phyloP scores from a whole-genome alignment of 176 grass and related monocot genomes.

The Triticum aestivum region IWGSC_CS_RefSeq_v2.1 NC_057800.1:106801865-106802364 shows the following conservation, averaged over 20 bases:
- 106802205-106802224: too few relatives aligned
- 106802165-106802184: too few relatives aligned
- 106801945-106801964: slow-evolving; percentile 97
- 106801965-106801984: slow-evolving; percentile 93
- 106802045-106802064: slow-evolving; percentile 78
- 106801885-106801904: slow-evolving; percentile 29
- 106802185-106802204: background rate
- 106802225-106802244: slow-evolving; percentile 89
- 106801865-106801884: slow-evolving; percentile 58
- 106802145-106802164: too few relatives aligned
- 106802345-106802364: background rate
- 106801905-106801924: slow-evolving; percentile 34
- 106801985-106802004: slow-evolving; percentile 91
- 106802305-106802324: slow-evolving; percentile 53
- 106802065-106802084: slow-evolving; percentile 81
- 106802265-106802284: slow-evolving; percentile 27
- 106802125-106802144: slow-evolving; percentile 67
- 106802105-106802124: slow-evolving; percentile 95
- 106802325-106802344: background rate
- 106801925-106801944: slow-evolving; percentile 57
- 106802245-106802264: slow-evolving; percentile 64
- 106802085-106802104: slow-evolving; percentile 86
- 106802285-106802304: slow-evolving; percentile 55
- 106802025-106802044: slow-evolving; percentile 89
- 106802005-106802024: slow-evolving; percentile 97